Evolutionary conservation across 441 rosid genomes (phyloP).

Genomic region (Jatropha podagrica): DNA sequence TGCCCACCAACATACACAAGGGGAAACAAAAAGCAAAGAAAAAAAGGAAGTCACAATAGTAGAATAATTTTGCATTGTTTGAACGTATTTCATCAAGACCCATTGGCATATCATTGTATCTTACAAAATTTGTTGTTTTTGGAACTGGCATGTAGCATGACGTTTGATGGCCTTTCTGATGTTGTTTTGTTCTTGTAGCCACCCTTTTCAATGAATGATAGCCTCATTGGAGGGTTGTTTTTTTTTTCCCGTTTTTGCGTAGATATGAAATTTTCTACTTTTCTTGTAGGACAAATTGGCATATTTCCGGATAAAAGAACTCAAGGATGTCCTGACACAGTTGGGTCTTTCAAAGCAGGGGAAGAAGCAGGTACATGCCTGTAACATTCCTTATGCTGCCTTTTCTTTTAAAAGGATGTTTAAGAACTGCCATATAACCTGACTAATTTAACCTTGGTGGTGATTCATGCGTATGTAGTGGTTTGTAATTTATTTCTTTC

Average conservation of each 20-base stretch:
- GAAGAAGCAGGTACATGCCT: slow-evolving; percentile 72
- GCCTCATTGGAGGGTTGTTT: neutral
- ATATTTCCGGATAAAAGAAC: slow-evolving; percentile 92
- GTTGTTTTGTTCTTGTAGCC: neutral
- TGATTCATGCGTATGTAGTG: neutral
- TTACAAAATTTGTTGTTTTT: neutral
- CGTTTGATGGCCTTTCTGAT: neutral
- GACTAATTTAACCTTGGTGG: neutral
- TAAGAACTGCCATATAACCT: neutral
- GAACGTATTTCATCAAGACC: neutral
- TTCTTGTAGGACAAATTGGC: slow-evolving; percentile 70
- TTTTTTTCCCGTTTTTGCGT: neutral
- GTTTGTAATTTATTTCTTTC: neutral
- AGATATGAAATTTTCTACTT: slow-evolving; percentile 2
- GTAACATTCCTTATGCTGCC: slow-evolving; percentile 10
- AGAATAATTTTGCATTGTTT: neutral
- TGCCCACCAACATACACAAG: too few relatives aligned
- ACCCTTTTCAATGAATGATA: neutral
- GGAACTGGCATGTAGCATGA: neutral
- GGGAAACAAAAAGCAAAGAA: too few relatives aligned
- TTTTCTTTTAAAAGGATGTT: neutral
- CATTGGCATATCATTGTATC: neutral
- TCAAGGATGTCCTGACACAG: slow-evolving; percentile 84
- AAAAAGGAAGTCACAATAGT: neutral
- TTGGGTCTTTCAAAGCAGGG: slow-evolving; percentile 96